Evolutionary conservation across 1,284 basidiomycete genomes (phyloP).

Genomic region (Rhodotorula mucilaginosa): DNA sequence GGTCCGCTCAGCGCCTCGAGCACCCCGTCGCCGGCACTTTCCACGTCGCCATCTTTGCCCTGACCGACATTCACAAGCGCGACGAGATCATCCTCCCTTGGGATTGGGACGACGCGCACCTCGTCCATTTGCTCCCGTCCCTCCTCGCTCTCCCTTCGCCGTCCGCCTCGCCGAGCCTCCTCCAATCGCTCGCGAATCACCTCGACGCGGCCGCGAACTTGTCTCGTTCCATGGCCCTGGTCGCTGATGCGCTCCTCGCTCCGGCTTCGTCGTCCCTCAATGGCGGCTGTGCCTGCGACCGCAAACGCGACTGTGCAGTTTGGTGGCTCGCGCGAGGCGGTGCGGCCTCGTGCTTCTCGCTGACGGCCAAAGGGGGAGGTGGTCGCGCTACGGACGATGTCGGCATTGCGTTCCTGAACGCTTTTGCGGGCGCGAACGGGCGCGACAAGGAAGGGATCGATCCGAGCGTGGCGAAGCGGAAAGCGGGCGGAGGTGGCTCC

Average conservation of each 20-base stretch:
- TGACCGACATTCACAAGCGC: conserved; percentile 68
- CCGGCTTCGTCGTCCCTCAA: conserved; percentile 9
- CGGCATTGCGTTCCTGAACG: conserved; percentile 48
- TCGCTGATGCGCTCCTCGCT: conserved; percentile 34
- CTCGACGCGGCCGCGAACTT: conserved; percentile 18
- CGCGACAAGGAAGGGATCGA: conserved; percentile 56
- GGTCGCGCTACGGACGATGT: conserved; percentile 4
- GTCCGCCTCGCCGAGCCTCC: conserved; percentile 1
- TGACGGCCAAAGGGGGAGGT: conserved; percentile 4
- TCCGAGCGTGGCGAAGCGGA: conserved; percentile 18
- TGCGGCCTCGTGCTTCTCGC: neutral
- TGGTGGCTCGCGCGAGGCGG: conserved; percentile 33
- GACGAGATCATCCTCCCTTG: conserved; percentile 90
- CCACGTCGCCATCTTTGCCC: conserved; percentile 78
- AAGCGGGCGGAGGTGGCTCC: conserved; percentile 1
- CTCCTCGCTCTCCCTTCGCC: conserved; percentile 22
- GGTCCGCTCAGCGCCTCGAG: conserved; percentile 32
- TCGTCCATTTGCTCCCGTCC: conserved; percentile 72
- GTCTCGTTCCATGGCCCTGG: conserved; percentile 30
- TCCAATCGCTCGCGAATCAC: neutral
- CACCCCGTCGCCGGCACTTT: conserved; percentile 53
- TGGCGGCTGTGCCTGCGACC: conserved; percentile 42
- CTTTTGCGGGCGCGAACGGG: conserved; percentile 63
- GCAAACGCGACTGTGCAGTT: conserved; percentile 42
- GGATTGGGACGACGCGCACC: conserved; percentile 94